These are phyloP conservation scores for Russula dissimulans DNA, from an alignment of 768 basidiomycete genomes.

Conservation along the genomic window DNA sequence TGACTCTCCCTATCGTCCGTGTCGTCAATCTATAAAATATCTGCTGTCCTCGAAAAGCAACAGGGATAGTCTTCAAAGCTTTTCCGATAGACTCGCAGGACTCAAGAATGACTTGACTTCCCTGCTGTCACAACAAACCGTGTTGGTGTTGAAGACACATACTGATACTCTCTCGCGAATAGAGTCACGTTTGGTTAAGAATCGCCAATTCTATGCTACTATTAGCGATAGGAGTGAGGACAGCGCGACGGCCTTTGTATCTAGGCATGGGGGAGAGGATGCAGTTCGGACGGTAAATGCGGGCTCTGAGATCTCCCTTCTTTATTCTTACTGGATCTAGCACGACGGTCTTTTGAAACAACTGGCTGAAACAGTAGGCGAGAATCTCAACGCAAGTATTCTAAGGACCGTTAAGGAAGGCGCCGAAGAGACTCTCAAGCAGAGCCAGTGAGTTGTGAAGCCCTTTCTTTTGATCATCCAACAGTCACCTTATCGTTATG, in stretches of 20 bases:
- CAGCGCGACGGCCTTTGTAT: conserved; percentile 1
- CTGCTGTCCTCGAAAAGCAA: conserved; percentile 3
- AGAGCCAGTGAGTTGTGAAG: conserved; percentile 9
- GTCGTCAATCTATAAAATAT: neutral
- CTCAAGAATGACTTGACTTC: conserved; percentile 1
- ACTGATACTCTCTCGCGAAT: conserved; percentile 4
- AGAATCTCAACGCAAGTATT: conserved; percentile 4
- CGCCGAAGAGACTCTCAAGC: neutral
- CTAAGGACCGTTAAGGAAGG: neutral
- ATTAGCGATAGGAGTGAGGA: neutral
- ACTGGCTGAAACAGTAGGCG: conserved; percentile 4
- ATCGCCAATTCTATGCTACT: neutral
- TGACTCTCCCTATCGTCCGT: neutral
- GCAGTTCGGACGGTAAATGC: conserved; percentile 1
- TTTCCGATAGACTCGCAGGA: neutral
- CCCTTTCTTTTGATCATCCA: neutral
- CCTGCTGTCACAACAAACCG: conserved; percentile 8
- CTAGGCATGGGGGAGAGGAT: conserved; percentile 10
- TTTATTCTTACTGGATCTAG: neutral
- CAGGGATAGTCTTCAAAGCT: neutral
- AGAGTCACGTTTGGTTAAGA: neutral
- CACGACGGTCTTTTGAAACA: conserved; percentile 1
- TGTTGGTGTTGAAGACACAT: conserved; percentile 1
- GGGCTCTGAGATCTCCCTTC: neutral
- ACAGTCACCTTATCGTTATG: neutral